Percentiles rank a stretch among this genome's conserved stretches.
phyloP scores from a whole-genome alignment of 2,329 filamentous ascomycete genomes.

The Pestalotiopsis sp. region DNA sequence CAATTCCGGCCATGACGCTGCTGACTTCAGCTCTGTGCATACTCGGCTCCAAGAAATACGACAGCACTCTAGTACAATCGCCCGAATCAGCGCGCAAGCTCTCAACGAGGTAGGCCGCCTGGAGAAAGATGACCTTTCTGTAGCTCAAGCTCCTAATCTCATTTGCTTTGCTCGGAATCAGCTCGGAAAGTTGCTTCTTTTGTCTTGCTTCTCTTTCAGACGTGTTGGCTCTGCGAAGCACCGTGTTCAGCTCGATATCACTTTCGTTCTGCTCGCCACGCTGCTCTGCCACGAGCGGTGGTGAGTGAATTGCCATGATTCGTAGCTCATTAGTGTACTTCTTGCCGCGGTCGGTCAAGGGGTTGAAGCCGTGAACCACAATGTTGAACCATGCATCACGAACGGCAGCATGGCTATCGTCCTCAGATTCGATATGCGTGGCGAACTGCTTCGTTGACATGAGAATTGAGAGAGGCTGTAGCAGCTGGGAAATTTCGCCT shows the following conservation, averaged over 20 bases:
- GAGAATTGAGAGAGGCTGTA: slow-evolving; percentile 85
- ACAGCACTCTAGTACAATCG: slow-evolving; percentile 85
- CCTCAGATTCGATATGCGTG: slow-evolving; percentile 50
- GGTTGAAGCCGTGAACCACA: slow-evolving; percentile 86
- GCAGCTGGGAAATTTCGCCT: slow-evolving; percentile 82
- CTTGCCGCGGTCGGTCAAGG: slow-evolving; percentile 72
- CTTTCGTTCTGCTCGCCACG: slow-evolving; percentile 90
- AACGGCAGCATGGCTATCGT: slow-evolving; percentile 73
- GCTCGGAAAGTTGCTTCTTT: slow-evolving; percentile 74
- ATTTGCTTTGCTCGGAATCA: slow-evolving; percentile 74
- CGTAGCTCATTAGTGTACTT: slow-evolving; percentile 77
- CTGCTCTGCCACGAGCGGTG: slow-evolving; percentile 84
- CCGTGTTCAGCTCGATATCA: slow-evolving; percentile 94
- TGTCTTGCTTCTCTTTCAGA: slow-evolving; percentile 77
- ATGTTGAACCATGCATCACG: slow-evolving; percentile 99
- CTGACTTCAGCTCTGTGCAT: slow-evolving; percentile 67
- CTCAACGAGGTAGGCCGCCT: slow-evolving; percentile 87
- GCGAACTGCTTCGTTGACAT: slow-evolving; percentile 68
- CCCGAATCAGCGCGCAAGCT: slow-evolving; percentile 83
- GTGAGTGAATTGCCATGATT: slow-evolving; percentile 83
- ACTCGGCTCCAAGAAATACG: slow-evolving; percentile 94
- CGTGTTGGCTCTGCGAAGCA: slow-evolving; percentile 83
- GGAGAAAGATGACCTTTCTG: slow-evolving; percentile 88
- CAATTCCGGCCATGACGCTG: slow-evolving; percentile 66
- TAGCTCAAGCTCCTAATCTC: slow-evolving; percentile 86